phyloP scores from a whole-genome alignment of 345 rosid species.

The Bruguiera parviflora region DNA sequence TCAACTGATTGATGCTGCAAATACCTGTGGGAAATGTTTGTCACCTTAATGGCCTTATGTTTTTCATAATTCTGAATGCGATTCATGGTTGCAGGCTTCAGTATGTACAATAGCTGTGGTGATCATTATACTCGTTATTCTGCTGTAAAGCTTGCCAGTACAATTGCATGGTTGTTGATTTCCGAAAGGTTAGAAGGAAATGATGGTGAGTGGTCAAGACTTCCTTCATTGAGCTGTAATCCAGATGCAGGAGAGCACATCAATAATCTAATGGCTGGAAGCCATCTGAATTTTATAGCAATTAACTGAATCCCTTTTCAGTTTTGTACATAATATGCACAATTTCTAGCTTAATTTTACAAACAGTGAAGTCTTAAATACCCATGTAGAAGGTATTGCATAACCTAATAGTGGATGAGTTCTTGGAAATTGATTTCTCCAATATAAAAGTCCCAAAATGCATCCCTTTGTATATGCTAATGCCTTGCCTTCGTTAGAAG shows the following conservation, averaged over 20 bases:
- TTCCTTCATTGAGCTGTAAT: neutral
- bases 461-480: too few relatives aligned
- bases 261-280: neutral
- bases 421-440: neutral
- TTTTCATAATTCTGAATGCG: neutral
- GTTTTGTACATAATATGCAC: slow-evolving; percentile 21
- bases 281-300: neutral
- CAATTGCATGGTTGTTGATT: neutral
- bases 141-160: slow-evolving; percentile 33
- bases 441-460: neutral
- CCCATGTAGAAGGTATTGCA: slow-evolving; percentile 1
- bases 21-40: too few relatives aligned
- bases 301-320: neutral
- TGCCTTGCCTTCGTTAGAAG: too few relatives aligned
- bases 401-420: neutral
- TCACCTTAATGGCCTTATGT: neutral
- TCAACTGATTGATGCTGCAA: neutral
- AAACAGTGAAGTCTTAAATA: neutral
- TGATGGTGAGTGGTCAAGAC: slow-evolving; percentile 8
- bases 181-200: neutral
- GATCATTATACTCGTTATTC: slow-evolving; percentile 40
- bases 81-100: slow-evolving; percentile 62
- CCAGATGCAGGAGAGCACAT: neutral
- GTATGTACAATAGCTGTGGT: slow-evolving; percentile 53
- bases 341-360: neutral